Conservation (phyloP, 495 filamentous ascomycete genomes). For the Aspergillus ellipticus region DNA sequence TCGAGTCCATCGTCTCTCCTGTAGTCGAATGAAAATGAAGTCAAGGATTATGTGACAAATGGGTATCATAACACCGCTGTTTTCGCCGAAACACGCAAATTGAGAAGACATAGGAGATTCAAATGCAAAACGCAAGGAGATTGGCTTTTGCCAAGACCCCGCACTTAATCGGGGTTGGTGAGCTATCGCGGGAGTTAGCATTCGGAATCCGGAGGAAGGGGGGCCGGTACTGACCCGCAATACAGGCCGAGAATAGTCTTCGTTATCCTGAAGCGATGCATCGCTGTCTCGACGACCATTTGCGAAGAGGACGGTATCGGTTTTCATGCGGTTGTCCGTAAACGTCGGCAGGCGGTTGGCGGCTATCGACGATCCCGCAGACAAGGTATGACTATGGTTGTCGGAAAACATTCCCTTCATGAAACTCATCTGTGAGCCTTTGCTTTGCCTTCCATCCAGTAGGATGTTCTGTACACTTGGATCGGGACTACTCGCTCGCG, state of each 20-base stretch:
- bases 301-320: conserved; percentile 39
- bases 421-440: conserved; percentile 46
- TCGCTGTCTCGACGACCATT: conserved; percentile 49
- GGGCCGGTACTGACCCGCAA: conserved; percentile 43
- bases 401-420: conserved; percentile 37
- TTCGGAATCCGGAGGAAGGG: neutral
- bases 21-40: conserved; percentile 21
- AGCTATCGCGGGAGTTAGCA: conserved; percentile 37
- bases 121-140: conserved; percentile 15
- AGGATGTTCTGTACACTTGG: conserved; percentile 32
- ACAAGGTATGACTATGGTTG: conserved; percentile 40
- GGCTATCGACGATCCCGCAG: conserved; percentile 26
- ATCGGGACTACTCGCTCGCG: conserved; percentile 27
- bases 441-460: conserved; percentile 40
- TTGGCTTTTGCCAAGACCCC: conserved; percentile 5
- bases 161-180: conserved; percentile 50
- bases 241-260: conserved; percentile 56
- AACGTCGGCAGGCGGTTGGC: conserved; percentile 30
- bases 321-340: conserved; percentile 45
- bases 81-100: conserved; percentile 34
- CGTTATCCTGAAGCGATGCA: conserved; percentile 51
- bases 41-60: conserved; percentile 34
- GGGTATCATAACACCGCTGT: conserved; percentile 47
- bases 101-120: conserved; percentile 25
- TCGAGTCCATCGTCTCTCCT: conserved; percentile 10